phyloP scores from a whole-genome alignment of 306 rosid species.

The Citrullus colocynthis region DNA sequence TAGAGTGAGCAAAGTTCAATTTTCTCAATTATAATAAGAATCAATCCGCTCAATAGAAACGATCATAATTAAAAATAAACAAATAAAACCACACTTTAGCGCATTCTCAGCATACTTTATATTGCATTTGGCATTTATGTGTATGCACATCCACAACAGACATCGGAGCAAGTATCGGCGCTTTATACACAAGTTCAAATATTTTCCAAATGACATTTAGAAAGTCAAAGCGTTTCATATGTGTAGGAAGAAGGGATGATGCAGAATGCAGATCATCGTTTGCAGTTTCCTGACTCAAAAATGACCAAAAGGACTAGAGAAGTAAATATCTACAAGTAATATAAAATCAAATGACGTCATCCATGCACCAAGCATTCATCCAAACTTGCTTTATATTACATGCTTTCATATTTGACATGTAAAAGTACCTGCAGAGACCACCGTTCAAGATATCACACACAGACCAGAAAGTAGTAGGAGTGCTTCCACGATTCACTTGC shows the following conservation, averaged over 20 bases:
- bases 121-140: background rate
- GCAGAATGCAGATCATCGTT: background rate
- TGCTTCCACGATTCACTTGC: slow-evolving; percentile 43
- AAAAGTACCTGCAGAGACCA: slow-evolving; percentile 73
- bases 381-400: background rate
- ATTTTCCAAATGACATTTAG: background rate
- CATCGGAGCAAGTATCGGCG: background rate
- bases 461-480: slow-evolving; percentile 78
- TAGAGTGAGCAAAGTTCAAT: background rate
- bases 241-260: background rate
- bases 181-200: background rate
- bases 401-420: background rate
- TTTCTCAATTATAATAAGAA: background rate
- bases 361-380: background rate
- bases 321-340: background rate
- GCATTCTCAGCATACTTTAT: background rate
- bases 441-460: slow-evolving; percentile 84
- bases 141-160: background rate
- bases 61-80: background rate
- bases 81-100: background rate
- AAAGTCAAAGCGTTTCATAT: background rate
- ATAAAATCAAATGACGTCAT: background rate
- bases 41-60: background rate
- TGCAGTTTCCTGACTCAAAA: background rate
- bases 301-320: background rate